phyloP scores from a whole-genome alignment of 495 filamentous ascomycete species.

The Thozetella sp. region DNA sequence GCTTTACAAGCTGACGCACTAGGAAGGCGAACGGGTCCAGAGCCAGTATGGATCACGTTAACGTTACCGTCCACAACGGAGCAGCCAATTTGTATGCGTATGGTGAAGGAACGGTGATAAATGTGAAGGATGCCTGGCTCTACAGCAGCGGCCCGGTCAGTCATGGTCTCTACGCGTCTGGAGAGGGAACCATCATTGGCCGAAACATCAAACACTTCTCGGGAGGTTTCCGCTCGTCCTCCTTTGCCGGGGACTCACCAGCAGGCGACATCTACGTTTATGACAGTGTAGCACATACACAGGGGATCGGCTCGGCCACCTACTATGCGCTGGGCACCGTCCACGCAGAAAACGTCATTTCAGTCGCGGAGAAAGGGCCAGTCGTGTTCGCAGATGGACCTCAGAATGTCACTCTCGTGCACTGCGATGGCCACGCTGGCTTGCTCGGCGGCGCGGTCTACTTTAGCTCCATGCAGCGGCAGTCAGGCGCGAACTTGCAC shows the following conservation, averaged over 20 bases:
- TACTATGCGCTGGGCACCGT: background rate
- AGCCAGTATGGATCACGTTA: background rate
- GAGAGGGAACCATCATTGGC: background rate
- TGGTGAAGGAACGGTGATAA: background rate
- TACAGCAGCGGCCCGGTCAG: constrained; percentile 1
- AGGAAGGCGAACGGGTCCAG: background rate
- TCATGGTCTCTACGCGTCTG: background rate
- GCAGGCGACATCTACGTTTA: background rate
- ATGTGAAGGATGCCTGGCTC: background rate
- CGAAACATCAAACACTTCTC: background rate
- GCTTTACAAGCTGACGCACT: background rate
- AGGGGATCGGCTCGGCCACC: background rate
- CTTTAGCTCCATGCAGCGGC: background rate
- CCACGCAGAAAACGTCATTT: background rate
- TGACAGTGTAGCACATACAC: background rate
- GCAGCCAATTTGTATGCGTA: background rate
- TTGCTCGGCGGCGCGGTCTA: background rate
- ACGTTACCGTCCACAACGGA: background rate
- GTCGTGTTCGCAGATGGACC: background rate
- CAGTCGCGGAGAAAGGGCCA: background rate
- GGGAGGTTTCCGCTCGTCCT: background rate
- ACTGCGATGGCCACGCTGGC: background rate
- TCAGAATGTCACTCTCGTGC: background rate
- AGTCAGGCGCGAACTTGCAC: background rate
- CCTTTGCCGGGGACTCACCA: background rate